Conservation (phyloP, 2,329 filamentous ascomycete genomes). For the Diaporthe batatas region DNA sequence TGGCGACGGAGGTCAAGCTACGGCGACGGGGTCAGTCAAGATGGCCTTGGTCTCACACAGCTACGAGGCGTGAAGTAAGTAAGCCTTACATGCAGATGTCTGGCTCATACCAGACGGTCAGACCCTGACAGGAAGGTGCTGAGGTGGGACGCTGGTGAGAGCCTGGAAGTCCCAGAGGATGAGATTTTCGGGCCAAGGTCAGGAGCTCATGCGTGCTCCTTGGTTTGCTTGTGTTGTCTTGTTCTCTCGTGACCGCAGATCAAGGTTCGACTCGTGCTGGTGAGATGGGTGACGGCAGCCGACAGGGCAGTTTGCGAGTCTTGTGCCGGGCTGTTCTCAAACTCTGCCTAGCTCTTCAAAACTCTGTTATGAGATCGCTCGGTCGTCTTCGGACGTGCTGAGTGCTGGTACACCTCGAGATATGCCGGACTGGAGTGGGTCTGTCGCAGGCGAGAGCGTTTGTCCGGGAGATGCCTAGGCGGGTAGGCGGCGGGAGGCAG, state of each 20-base stretch:
- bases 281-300: not conserved
- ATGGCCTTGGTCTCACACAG: conserved; percentile 5
- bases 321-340: not conserved
- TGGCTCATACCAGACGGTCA: conserved; percentile 38
- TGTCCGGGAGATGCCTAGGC: not conserved
- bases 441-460: not conserved
- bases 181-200: not conserved
- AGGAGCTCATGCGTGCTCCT: conserved; percentile 7
- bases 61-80: conserved; percentile 9
- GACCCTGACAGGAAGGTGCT: conserved; percentile 2
- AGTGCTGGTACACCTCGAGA: conserved; percentile 8
- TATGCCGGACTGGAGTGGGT: not conserved
- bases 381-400: not conserved
- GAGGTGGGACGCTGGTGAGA: conserved; percentile 17
- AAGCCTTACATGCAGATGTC: conserved; percentile 38
- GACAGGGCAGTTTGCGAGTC: not conserved
- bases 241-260: not conserved
- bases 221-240: not conserved
- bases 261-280: conserved; percentile 2
- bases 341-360: conserved; percentile 18
- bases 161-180: conserved; percentile 4
- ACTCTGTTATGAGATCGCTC: not conserved
- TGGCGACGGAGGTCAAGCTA: conserved; percentile 35
- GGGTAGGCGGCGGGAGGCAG: conserved; percentile 6
- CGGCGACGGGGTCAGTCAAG: conserved; percentile 33